phyloP scores from a whole-genome alignment of 1,139 yeast species.

The Lodderomyces margitis region DNA sequence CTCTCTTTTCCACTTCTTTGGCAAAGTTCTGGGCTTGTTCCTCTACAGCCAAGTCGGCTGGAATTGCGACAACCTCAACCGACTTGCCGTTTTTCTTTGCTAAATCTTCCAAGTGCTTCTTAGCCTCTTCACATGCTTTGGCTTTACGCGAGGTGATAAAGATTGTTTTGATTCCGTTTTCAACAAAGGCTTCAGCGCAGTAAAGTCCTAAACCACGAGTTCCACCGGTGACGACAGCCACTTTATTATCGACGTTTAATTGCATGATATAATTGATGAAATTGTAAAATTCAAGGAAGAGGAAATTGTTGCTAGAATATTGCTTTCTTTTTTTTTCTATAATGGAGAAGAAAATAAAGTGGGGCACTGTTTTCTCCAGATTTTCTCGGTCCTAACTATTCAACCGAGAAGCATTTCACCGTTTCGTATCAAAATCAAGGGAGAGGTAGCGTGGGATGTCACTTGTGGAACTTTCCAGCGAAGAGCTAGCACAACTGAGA shows the following conservation, averaged over 20 bases:
- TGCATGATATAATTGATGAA: neutral
- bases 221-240: constrained; percentile 77
- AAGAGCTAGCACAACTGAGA: too few relatives aligned
- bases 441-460: too few relatives aligned
- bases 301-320: neutral
- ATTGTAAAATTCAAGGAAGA: neutral
- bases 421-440: too few relatives aligned
- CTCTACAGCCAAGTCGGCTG: constrained; percentile 59
- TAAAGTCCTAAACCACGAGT: constrained; percentile 72
- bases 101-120: constrained; percentile 45
- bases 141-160: constrained; percentile 68
- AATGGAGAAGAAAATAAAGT: too few relatives aligned
- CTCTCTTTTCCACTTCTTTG: constrained; percentile 39
- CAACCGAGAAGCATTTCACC: too few relatives aligned
- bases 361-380: neutral
- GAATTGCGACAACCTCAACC: constrained; percentile 51
- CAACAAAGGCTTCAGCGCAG: constrained; percentile 65
- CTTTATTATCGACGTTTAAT: constrained; percentile 55
- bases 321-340: neutral
- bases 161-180: constrained; percentile 62
- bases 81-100: constrained; percentile 40
- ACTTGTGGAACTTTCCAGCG: too few relatives aligned
- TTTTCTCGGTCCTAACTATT: neutral
- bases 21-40: constrained; percentile 49
- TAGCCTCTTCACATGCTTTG: constrained; percentile 63